Conservation (phyloP, 441 rosid species). For the Populus tomentosa region DNA sequence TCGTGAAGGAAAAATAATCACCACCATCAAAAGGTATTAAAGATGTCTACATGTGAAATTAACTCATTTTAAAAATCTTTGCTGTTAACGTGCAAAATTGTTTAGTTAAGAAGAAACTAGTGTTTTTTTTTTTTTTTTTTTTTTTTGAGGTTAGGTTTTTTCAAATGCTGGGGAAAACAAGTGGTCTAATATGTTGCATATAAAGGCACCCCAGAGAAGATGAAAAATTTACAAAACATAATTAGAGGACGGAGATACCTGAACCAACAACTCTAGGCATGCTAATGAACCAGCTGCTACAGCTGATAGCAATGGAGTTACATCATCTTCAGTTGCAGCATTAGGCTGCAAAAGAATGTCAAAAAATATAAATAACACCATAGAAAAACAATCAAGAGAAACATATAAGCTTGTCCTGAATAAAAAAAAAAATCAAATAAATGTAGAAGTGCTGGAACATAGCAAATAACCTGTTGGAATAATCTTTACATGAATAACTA, state of each 20-base stretch:
- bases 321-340: conserved; percentile 76
- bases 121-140: no score
- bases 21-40: no score
- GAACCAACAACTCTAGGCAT: conserved; percentile 64
- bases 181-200: neutral
- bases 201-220: neutral
- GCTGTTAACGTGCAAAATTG: neutral
- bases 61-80: no score
- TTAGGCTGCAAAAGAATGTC: conserved; percentile 56
- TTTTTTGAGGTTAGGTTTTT: neutral
- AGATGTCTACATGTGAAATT: no score
- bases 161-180: neutral
- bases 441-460: neutral
- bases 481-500: neutral
- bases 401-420: neutral
- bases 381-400: neutral
- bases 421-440: neutral
- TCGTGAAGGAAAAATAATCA: no score
- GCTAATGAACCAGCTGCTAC: conserved; percentile 86
- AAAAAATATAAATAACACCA: neutral
- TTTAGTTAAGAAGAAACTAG: neutral
- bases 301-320: conserved; percentile 81
- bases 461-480: neutral
- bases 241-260: conserved; percentile 39
- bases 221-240: neutral